phyloP scores from a whole-genome alignment of 2,329 filamentous ascomycete genomes.

The Aspergillus sojae region DNA sequence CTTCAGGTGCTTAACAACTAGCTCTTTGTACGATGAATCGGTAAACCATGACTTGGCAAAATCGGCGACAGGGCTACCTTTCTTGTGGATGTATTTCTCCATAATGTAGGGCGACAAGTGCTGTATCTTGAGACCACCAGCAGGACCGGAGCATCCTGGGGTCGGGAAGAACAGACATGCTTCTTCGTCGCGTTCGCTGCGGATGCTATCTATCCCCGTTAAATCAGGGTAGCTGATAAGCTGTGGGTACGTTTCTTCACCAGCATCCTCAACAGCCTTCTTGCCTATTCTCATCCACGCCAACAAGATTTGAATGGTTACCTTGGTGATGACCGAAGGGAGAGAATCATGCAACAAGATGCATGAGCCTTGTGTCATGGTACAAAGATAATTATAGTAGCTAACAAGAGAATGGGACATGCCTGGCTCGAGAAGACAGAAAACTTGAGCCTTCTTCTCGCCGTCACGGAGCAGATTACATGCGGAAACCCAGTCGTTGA shows the following conservation, averaged over 20 bases:
- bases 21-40: conserved; percentile 42
- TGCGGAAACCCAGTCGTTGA: conserved; percentile 51
- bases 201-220: background rate
- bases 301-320: conserved; percentile 48
- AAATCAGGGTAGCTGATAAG: background rate
- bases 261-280: background rate
- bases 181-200: background rate
- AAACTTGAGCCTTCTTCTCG: conserved; percentile 41
- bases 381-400: conserved; percentile 48
- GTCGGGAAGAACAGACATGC: background rate
- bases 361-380: conserved; percentile 47
- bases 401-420: conserved; percentile 19
- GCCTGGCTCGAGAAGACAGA: conserved; percentile 42
- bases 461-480: conserved; percentile 38
- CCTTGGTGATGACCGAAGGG: conserved; percentile 40
- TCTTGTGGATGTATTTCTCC: background rate
- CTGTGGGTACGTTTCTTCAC: background rate
- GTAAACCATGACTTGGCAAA: conserved; percentile 40
- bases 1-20: conserved; percentile 45
- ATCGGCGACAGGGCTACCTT: background rate
- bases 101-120: background rate
- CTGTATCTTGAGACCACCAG: background rate
- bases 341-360: conserved; percentile 32
- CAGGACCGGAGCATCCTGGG: background rate
- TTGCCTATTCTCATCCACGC: conserved; percentile 46